These are phyloP conservation scores for Thamnidium elegans DNA, from an alignment of 192 early-diverging fungal genomes.

Conservation along the genomic window DNA sequence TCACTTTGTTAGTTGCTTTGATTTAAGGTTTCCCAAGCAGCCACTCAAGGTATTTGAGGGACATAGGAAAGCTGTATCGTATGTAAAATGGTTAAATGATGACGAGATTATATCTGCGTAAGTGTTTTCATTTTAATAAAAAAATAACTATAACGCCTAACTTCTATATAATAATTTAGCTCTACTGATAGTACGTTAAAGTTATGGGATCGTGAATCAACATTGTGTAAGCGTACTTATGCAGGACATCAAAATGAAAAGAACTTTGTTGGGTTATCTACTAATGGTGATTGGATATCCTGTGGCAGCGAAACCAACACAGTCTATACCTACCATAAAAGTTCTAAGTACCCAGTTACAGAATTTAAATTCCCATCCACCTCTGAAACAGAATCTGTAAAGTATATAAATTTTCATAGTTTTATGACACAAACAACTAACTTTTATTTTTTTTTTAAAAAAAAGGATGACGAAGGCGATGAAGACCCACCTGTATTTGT, in stretches of 20 bases:
- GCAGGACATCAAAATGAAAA: conserved; percentile 89
- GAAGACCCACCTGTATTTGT: conserved; percentile 78
- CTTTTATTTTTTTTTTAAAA: not conserved
- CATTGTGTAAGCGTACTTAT: conserved; percentile 66
- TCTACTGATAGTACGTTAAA: conserved; percentile 92
- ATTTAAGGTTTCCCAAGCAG: conserved; percentile 68
- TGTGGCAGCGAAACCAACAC: conserved; percentile 94
- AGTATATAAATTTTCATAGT: conserved; percentile 8
- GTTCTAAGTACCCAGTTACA: conserved; percentile 70
- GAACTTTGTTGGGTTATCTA: conserved; percentile 94
- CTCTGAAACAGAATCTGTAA: conserved; percentile 65
- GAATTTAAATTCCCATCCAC: conserved; percentile 71
- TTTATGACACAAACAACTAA: not conserved
- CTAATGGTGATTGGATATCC: conserved; percentile 81
- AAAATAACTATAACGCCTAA: not conserved
- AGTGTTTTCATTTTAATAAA: conserved; percentile 12
- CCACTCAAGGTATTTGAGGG: conserved; percentile 78
- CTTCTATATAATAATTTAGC: conserved; percentile 18
- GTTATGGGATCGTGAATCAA: conserved; percentile 67
- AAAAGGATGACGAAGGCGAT: conserved; percentile 54
- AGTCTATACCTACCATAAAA: conserved; percentile 80
- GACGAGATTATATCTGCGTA: conserved; percentile 81
- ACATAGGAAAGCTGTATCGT: conserved; percentile 92
- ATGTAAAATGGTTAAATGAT: conserved; percentile 80
- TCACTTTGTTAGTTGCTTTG: conserved; percentile 91